These are phyloP conservation scores for Teratosphaeria viscida DNA, from an alignment of 2,329 filamentous ascomycete genomes.

Conservation along the genomic window DNA sequence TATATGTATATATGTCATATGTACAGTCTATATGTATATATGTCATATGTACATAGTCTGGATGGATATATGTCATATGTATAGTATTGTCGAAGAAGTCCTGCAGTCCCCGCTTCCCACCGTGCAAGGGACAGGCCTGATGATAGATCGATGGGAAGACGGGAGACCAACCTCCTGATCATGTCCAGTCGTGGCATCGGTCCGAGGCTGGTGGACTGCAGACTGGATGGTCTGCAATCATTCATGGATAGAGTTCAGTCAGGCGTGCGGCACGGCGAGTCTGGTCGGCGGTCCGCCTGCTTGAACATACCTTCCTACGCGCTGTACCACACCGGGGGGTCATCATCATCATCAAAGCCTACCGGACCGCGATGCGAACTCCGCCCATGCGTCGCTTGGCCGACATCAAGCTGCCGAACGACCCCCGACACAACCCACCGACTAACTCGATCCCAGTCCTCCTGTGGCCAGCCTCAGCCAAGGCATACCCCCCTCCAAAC, in stretches of 20 bases:
- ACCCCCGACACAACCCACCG: background rate
- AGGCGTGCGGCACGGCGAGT: background rate
- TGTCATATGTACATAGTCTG: too few species aligned
- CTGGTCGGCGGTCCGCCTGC: background rate
- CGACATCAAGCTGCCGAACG: background rate
- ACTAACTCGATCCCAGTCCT: background rate
- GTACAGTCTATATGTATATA: too few species aligned
- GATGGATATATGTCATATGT: too few species aligned
- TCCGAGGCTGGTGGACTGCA: background rate
- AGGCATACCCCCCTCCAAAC: too few species aligned
- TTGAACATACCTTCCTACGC: too few species aligned
- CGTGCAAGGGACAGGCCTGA: background rate
- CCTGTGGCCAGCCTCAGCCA: background rate
- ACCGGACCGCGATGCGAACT: background rate
- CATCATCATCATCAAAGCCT: background rate
- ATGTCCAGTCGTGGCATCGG: background rate
- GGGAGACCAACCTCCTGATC: too few species aligned
- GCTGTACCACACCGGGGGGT: background rate
- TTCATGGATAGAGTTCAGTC: background rate
- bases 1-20: too few species aligned
- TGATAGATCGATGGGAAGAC: background rate
- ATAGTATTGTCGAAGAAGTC: background rate
- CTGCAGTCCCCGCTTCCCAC: background rate
- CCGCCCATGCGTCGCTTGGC: background rate
- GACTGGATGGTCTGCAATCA: background rate